Evolutionary conservation across 1,139 yeast species (phyloP), one percentile per base, ranked within the genome.

Genomic region (Debaryomyces udenii): DNA sequence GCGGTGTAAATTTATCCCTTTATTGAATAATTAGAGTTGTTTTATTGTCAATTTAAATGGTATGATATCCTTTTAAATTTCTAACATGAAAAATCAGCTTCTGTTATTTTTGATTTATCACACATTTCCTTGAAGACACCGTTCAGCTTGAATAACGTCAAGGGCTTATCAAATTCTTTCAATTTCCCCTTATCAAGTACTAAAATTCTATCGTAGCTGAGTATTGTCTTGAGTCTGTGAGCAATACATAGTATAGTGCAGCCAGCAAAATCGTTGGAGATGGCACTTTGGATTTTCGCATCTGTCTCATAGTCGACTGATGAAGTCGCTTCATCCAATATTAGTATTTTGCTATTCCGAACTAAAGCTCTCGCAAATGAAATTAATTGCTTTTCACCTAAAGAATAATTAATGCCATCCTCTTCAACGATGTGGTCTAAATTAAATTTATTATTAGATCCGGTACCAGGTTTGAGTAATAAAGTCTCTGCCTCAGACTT

Each of bases 91-190:
- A 39, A 39, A 14, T 35, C 39, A 9, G 23, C 24, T 30, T 26
- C 27, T 10, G 15, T 27, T 9, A 83, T 80, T 38, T 73, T 73
- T 3, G 84, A 74, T 47, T 77, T 72, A 13, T 65, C 70, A 57
- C 90, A 84, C 88, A 84, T 81, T 41, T 74, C 72, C 47, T 76
- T 68, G 64, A 84, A 59, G 23, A 57, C 53, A 37, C 61, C 50
- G 16, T 46, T 46, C 11, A 45, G 29, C 3, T 33, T 33, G 44
- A 53, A 65, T 42, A 64, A 55, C 18, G 53, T 55, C 47, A 44
- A 47, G 3, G 63, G 64, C 2, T 58, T 49, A 23, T 57, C 63
- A 28, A 49, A 53, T 43, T 60, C 63, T 13, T 35, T 43, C 6
- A 55, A 40, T 24, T 44, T 48, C 9, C 64, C 64, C 13, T 52